Conservation (phyloP, 805 yeast genomes). For the Candida taoyuanica region DNA sequence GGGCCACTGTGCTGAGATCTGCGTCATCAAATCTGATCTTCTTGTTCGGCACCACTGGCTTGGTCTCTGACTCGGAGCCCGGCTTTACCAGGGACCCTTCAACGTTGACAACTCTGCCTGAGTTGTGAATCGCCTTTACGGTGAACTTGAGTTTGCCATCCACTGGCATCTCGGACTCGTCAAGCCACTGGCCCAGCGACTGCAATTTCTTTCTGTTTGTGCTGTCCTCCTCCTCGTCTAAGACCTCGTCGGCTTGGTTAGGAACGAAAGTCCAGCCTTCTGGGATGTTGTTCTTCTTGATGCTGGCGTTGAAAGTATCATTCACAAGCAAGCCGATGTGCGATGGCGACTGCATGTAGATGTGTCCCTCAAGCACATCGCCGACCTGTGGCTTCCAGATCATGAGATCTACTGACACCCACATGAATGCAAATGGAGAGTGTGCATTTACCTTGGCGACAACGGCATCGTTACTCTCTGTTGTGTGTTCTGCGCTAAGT, state of each 20-base stretch:
- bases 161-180: conserved; percentile 63
- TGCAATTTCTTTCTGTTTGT: conserved; percentile 17
- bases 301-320: conserved; percentile 93
- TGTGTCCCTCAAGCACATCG: conserved; percentile 79
- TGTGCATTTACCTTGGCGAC: conserved; percentile 63
- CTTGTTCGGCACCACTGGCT: conserved; percentile 45
- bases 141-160: conserved; percentile 82
- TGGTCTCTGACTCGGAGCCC: conserved; percentile 44
- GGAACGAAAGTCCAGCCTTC: conserved; percentile 80
- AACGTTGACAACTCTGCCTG: conserved; percentile 78
- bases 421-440: conserved; percentile 83
- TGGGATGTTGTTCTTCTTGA: conserved; percentile 85
- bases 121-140: conserved; percentile 63
- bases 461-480: conserved; percentile 36
- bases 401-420: conserved; percentile 79
- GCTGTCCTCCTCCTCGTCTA: conserved; percentile 23
- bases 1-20: conserved; percentile 28
- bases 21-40: conserved; percentile 49
- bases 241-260: conserved; percentile 59
- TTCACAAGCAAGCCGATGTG: conserved; percentile 89
- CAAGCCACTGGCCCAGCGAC: conserved; percentile 79
- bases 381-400: conserved; percentile 92
- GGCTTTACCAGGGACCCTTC: conserved; percentile 68
- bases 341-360: conserved; percentile 89
- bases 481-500: conserved; percentile 42